Conservation (phyloP, 2,329 filamentous ascomycete species). For the Zymoseptoria passerinii region DNA sequence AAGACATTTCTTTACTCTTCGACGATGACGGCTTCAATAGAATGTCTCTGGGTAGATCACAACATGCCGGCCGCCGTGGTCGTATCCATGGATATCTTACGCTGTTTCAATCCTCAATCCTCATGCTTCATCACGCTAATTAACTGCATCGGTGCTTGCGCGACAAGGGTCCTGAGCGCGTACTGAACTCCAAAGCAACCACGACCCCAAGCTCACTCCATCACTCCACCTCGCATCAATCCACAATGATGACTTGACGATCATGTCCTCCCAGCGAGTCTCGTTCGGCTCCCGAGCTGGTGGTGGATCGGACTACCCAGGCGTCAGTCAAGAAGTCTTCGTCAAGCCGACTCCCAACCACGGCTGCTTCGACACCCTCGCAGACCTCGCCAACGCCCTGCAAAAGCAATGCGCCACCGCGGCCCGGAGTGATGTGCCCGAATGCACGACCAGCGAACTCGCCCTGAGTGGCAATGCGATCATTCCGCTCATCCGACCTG, state of each 20-base stretch:
- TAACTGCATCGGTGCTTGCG: background rate
- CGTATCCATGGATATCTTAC: background rate
- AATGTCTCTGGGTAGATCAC: background rate
- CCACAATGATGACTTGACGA: background rate
- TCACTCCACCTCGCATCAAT: background rate
- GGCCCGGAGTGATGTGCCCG: slow-evolving; percentile 8
- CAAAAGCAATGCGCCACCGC: slow-evolving; percentile 13
- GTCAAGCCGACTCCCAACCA: slow-evolving; percentile 6
- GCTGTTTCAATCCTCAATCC: background rate
- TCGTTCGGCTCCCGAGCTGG: slow-evolving; percentile 23
- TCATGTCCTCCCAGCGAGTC: slow-evolving; percentile 10
- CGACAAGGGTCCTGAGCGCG: background rate
- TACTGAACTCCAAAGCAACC: background rate
- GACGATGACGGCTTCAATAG: background rate
- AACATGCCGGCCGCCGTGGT: too few species aligned
- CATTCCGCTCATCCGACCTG: slow-evolving; percentile 21
- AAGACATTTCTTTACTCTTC: background rate
- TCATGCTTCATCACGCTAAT: background rate
- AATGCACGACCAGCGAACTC: slow-evolving; percentile 21
- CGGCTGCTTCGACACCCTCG: slow-evolving; percentile 16
- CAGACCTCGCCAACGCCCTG: slow-evolving; percentile 17
- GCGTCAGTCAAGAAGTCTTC: slow-evolving; percentile 3
- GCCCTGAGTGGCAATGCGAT: slow-evolving; percentile 15
- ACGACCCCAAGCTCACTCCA: background rate
- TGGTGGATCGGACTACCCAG: slow-evolving; percentile 14